Evolutionary conservation across 495 filamentous ascomycete genomes (phyloP), one percentile per base, ranked within the genome.

Genomic region (Podospora didyma): DNA sequence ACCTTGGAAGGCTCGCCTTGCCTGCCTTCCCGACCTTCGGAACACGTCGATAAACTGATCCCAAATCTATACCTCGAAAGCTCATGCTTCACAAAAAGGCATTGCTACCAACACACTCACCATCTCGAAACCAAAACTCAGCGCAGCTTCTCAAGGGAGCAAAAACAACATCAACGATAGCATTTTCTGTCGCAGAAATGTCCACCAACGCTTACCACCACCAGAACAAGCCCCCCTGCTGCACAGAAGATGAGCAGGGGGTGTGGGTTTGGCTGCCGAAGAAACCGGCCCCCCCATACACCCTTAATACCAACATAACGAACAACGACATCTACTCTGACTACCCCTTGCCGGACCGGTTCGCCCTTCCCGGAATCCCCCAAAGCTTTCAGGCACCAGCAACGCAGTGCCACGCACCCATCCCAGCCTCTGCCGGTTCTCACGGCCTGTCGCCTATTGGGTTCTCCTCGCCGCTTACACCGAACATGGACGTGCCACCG

Each of bases 41-140:
- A 58, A 42, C 49, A 62, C 46, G 60, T 62, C 60, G 60, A 58
- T 51, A 62, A 62, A 62, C 54, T 58, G 55, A 48, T 62, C 50
- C 55, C 3, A 28, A 14, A 31, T 46, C 17, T 22, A 17, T 47
- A 37, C 19, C 49, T 19, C 46, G 7, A 23, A 19, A 31, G 21
- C 52, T 17, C 3, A n/a, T 23, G 44, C 53, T 41, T 49, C 17
- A 44, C 23, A 60, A 22, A 51, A 41, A 46, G 37, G 17, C 17
- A 51, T 54, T 51, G 34, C 37, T 41, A 5, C 6, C 37, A 41
- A 14, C n/a, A 4, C 12, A 4, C 11, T 14, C 3, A 41, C 12
- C 12, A 17, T 14, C 37, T 14, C 11, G n/a, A 41, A 14, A 41
- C 12, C 37, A 14, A 41, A 41, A 4, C 11, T 16, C 37, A 14